These are phyloP conservation scores for Aspergillus carbonarius DNA, from an alignment of 2,329 filamentous ascomycete genomes.

Conservation along the genomic window DNA sequence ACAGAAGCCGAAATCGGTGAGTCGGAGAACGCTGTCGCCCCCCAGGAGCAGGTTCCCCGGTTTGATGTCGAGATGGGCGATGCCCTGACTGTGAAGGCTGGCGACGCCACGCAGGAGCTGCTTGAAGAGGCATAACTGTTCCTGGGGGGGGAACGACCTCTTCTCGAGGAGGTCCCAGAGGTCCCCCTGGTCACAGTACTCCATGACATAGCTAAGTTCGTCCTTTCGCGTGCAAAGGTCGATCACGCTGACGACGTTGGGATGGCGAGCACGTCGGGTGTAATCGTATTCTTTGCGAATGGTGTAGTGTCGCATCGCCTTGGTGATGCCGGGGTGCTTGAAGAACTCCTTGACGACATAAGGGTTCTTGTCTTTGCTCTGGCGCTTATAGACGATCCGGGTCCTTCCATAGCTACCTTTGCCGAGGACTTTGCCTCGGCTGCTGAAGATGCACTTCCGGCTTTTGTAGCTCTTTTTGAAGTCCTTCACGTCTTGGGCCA, in stretches of 20 bases:
- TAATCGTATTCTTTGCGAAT: slow-evolving; percentile 90
- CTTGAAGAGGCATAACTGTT: slow-evolving; percentile 84
- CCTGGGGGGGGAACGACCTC: slow-evolving; percentile 64
- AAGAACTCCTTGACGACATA: slow-evolving; percentile 90
- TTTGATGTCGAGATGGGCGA: slow-evolving; percentile 89
- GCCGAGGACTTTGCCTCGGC: slow-evolving; percentile 55
- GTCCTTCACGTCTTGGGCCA: too few species aligned
- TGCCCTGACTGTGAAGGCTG: slow-evolving; percentile 79
- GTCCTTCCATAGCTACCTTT: slow-evolving; percentile 83
- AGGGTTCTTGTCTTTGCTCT: slow-evolving; percentile 50
- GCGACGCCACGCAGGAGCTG: slow-evolving; percentile 78
- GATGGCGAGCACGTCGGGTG: slow-evolving; percentile 78
- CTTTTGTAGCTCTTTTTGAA: neutral
- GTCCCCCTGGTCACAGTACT: slow-evolving; percentile 82
- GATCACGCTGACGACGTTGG: slow-evolving; percentile 81
- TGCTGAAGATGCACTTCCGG: neutral
- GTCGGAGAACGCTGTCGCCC: slow-evolving; percentile 78
- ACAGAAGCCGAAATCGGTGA: slow-evolving; percentile 87
- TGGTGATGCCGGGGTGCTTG: slow-evolving; percentile 43
- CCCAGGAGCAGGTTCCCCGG: slow-evolving; percentile 81
- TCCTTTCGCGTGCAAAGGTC: slow-evolving; percentile 71
- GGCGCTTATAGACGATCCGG: slow-evolving; percentile 73
- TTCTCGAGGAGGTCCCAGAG: slow-evolving; percentile 73
- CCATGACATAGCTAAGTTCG: slow-evolving; percentile 90
- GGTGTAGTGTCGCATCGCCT: slow-evolving; percentile 71